Base-by-base conservation (phyloP, 345 rosid genomes). In the Crucihimalaya himalaica region DNA sequence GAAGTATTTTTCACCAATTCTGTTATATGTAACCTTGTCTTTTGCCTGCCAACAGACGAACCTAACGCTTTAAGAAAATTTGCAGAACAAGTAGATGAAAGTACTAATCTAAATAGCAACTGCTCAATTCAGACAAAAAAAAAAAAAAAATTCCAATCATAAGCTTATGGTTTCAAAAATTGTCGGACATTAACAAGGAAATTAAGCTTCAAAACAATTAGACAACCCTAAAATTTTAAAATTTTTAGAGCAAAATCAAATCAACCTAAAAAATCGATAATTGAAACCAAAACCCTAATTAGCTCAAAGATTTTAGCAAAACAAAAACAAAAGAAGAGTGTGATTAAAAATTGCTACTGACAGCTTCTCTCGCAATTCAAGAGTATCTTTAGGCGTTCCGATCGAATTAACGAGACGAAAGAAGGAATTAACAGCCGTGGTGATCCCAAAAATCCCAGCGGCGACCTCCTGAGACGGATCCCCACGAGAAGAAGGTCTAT, bases 371-470 rank as follows among this genome's bases (percentile, higher is more conserved):
- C 92, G 89, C 56, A 87, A 74, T 14, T 86, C 81, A 70, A 81
- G 72, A 63, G 97, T 91, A 71, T 91, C 97, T 46, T 84, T 91
- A 4, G 88, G 84, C 55, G 95, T 87, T 32, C 93, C 93, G 19
- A 91, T 87, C 32, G 91, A 82, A 81, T 83, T 82, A 70, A 89
- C 87, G 74, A 89, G 97, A 20, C 89, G 95, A 66, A 75, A 75
- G 75, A 89, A 87, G 71, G 86, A 79, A 68, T 80, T 81, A 32
- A 91, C 80, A 35, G 93, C 91, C 3, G 91, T 91, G 78, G 86
- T 84, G 57, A 87, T 84, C 79, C 84, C 83, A 81, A 91, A 91
- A 50, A 91, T 83, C 6, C 89, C 89, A 32, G 92, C 83, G 12
- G 91, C 92, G 18, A 89, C 90, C 6, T 86, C 86, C 71, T 83